A percentile compares a stretch with the other conserved stretches of the same genome.
phyloP scores from a whole-genome alignment of 495 filamentous ascomycete genomes.

The Beverwykella pulmonaria region DNA sequence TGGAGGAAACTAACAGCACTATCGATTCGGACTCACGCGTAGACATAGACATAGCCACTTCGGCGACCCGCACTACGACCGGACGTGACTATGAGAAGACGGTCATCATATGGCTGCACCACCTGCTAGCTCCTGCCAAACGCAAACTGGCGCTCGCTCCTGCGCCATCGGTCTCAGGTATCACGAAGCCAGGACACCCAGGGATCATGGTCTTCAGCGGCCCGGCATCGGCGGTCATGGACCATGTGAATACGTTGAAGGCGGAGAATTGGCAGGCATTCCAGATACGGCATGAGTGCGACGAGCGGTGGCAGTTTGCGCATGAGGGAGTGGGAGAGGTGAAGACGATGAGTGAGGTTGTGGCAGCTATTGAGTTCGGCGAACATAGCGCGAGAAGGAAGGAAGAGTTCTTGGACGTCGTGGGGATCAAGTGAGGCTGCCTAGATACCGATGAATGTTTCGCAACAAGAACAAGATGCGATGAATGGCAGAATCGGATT shows the following conservation, averaged over 20 bases:
- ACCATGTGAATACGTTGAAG: slow-evolving; percentile 46
- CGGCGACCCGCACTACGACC: background rate
- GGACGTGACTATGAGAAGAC: slow-evolving; percentile 32
- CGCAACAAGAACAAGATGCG: background rate
- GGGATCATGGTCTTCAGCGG: slow-evolving; percentile 47
- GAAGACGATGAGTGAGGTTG: slow-evolving; percentile 45
- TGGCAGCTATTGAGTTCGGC: slow-evolving; percentile 39
- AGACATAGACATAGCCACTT: background rate
- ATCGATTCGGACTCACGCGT: background rate
- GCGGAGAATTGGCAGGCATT: slow-evolving; percentile 47
- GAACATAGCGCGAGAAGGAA: slow-evolving; percentile 23
- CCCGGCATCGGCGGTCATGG: slow-evolving; percentile 38
- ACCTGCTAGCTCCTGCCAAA: slow-evolving; percentile 47
- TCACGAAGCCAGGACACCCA: slow-evolving; percentile 49
- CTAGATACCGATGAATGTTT: background rate
- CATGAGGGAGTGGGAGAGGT: slow-evolving; percentile 44
- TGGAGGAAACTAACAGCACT: slow-evolving; percentile 7
- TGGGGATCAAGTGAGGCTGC: slow-evolving; percentile 45
- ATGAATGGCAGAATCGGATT: background rate
- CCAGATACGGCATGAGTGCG: slow-evolving; percentile 44
- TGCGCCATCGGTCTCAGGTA: slow-evolving; percentile 35
- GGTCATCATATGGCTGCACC: slow-evolving; percentile 48
- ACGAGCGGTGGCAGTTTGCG: slow-evolving; percentile 40
- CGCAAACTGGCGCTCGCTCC: slow-evolving; percentile 46
- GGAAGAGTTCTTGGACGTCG: slow-evolving; percentile 43